phyloP scores from a whole-genome alignment of 768 basidiomycete genomes.

The Mycena rosella region DNA sequence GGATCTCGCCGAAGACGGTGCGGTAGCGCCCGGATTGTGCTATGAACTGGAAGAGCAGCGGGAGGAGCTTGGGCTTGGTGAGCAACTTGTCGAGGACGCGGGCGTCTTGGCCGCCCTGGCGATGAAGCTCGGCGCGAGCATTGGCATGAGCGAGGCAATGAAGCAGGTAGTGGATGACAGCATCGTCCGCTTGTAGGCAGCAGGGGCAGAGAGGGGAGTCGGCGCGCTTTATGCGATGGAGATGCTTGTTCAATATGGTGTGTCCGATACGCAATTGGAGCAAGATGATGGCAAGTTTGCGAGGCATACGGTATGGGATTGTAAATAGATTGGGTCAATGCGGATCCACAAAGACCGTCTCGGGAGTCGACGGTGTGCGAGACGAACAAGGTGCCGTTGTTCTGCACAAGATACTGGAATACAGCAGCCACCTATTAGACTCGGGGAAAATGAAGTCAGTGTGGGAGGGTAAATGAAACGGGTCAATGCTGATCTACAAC shows the following conservation, averaged over 20 bases:
- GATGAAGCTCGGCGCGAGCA: not conserved
- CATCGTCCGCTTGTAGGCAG: constrained; percentile 29
- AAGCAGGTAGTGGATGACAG: constrained; percentile 31
- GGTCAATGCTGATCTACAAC: too few relatives aligned
- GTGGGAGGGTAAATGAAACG: too few relatives aligned
- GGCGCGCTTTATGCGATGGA: constrained; percentile 35
- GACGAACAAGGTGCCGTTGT: too few relatives aligned
- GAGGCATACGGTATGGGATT: not conserved
- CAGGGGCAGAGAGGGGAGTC: constrained; percentile 36
- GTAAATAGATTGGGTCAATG: too few relatives aligned
- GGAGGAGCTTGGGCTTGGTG: not conserved
- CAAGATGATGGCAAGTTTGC: constrained; percentile 28
- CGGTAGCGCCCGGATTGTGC: too few relatives aligned
- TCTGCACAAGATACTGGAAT: too few relatives aligned
- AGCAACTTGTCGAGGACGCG: not conserved
- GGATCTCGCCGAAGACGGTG: constrained; percentile 42
- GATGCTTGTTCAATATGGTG: constrained; percentile 35
- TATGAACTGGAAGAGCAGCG: constrained; percentile 5
- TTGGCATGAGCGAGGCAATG: constrained; percentile 22
- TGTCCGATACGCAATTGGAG: constrained; percentile 38
- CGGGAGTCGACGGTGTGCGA: too few relatives aligned
- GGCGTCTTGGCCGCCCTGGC: not conserved
- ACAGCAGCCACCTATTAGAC: too few relatives aligned
- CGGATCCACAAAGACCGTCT: too few relatives aligned
- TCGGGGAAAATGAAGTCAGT: too few relatives aligned